phyloP scores from a whole-genome alignment of 2,329 filamentous ascomycete species.

The Fusarium veterinarium region DNA sequence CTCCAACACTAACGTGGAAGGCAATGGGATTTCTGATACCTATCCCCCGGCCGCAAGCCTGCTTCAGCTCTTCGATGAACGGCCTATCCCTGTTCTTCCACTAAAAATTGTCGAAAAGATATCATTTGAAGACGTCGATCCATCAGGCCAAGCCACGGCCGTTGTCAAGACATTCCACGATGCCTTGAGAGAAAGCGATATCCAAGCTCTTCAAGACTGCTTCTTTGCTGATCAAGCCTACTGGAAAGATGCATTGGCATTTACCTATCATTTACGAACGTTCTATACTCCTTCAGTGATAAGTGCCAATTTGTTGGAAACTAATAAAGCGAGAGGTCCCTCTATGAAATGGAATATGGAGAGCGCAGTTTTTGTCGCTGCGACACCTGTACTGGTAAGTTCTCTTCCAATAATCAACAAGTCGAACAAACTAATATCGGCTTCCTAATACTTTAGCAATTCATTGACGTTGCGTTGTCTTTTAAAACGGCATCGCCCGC shows the following conservation, averaged over 20 bases:
- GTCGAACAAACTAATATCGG: too few species aligned
- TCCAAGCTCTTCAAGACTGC: not conserved
- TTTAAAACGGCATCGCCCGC: conserved; percentile 15
- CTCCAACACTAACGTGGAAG: not conserved
- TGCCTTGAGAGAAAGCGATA: not conserved
- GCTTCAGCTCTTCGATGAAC: conserved; percentile 5
- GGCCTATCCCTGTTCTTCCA: conserved; percentile 1
- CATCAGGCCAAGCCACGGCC: not conserved
- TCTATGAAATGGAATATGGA: conserved; percentile 13
- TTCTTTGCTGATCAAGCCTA: conserved; percentile 24
- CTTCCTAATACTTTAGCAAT: conserved; percentile 10
- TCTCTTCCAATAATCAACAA: fast-evolving
- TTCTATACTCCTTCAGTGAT: not conserved
- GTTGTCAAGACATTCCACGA: not conserved
- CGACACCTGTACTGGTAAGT: conserved; percentile 20
- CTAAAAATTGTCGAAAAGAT: not conserved
- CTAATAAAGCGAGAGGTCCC: not conserved
- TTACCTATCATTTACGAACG: conserved; percentile 31
- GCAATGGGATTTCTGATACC: fast-evolving
- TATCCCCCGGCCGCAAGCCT: conserved; percentile 9
- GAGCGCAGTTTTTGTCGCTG: conserved; percentile 12
- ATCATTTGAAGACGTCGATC: not conserved
- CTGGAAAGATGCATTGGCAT: conserved; percentile 31
- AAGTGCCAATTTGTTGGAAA: not conserved
- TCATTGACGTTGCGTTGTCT: conserved; percentile 2